phyloP scores from a whole-genome alignment of 2,329 filamentous ascomycete species.

The Fusarium devonianum region DNA sequence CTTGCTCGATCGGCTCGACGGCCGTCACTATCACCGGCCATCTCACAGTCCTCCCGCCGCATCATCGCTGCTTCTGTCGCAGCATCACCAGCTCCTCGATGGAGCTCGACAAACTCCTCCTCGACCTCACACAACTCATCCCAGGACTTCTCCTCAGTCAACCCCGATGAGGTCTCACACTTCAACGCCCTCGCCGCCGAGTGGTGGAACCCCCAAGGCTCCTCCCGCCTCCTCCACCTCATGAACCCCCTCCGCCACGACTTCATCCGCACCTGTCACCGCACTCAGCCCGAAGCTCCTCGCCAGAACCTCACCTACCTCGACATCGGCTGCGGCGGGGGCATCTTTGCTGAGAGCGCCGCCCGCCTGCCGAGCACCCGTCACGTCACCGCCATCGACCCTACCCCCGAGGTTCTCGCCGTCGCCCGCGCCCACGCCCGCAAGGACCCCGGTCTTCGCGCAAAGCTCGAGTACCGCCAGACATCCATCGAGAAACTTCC shows the following conservation, averaged over 20 bases:
- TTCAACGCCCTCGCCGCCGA: constrained; percentile 91
- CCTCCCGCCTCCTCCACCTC: constrained; percentile 89
- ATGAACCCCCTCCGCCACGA: constrained; percentile 98
- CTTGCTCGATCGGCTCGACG: constrained; percentile 21
- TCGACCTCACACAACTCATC: constrained; percentile 4
- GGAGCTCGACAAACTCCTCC: constrained; percentile 31
- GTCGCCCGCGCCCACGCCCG: constrained; percentile 80
- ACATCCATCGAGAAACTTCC: constrained; percentile 76
- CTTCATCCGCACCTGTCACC: constrained; percentile 80
- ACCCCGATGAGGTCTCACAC: constrained; percentile 87
- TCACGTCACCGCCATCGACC: constrained; percentile 79
- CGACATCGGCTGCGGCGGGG: constrained; percentile 93
- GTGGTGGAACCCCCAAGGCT: constrained; percentile 97
- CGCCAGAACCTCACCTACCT: constrained; percentile 70
- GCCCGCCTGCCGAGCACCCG: constrained; percentile 70
- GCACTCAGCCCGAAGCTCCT: constrained; percentile 54
- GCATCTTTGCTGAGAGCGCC: constrained; percentile 92
- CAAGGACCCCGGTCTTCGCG: constrained; percentile 71
- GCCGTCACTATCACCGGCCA: constrained; percentile 4
- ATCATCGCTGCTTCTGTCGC: constrained; percentile 3
- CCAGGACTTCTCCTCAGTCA: constrained; percentile 72
- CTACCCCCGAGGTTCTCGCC: constrained; percentile 73
- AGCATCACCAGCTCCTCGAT: constrained; percentile 16
- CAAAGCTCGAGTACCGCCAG: constrained; percentile 76
- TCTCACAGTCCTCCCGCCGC: constrained; percentile 12